These are phyloP conservation scores for Salix koriyanagi DNA, from an alignment of 345 rosid genomes.

Conservation along the genomic window DNA sequence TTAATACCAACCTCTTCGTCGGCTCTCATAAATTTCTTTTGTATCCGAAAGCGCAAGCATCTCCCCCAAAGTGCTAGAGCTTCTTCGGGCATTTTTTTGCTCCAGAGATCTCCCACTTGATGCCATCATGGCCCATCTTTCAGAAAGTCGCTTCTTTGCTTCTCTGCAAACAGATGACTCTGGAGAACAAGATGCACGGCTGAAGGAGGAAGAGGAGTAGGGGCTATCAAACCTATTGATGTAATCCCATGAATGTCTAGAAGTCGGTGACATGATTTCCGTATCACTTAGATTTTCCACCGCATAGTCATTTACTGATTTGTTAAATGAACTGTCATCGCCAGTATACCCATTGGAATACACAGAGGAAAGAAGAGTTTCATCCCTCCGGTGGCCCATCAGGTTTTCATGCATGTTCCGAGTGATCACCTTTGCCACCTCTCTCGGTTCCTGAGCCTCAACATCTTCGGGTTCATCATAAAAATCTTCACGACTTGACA, in stretches of 20 bases:
- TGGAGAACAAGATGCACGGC: constrained; percentile 72
- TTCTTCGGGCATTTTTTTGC: constrained; percentile 42
- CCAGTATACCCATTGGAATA: constrained; percentile 76
- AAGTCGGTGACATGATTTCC: constrained; percentile 67
- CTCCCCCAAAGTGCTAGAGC: constrained; percentile 84
- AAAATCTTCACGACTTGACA: constrained; percentile 33
- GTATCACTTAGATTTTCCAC: constrained; percentile 66
- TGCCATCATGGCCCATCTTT: constrained; percentile 94
- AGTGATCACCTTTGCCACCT: constrained; percentile 57
- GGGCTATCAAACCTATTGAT: constrained; percentile 65
- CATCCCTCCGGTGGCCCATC: constrained; percentile 63
- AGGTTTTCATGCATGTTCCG: constrained; percentile 46
- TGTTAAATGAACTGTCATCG: constrained; percentile 82
- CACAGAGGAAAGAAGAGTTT: constrained; percentile 73
- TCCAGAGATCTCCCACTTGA: constrained; percentile 54
- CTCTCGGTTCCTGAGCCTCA: constrained; percentile 52
- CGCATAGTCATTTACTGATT: constrained; percentile 55
- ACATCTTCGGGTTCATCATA: constrained; percentile 50
- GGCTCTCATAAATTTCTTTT: constrained; percentile 33
- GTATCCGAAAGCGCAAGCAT: constrained; percentile 85
- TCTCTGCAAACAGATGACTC: constrained; percentile 86
- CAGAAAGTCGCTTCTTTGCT: constrained; percentile 74
- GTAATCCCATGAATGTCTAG: constrained; percentile 91
- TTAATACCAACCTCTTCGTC: constrained; percentile 36
- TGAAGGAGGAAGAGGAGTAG: constrained; percentile 58